Conservation (phyloP, 2,329 filamentous ascomycete species). For the Fusarium veterinarium region DNA sequence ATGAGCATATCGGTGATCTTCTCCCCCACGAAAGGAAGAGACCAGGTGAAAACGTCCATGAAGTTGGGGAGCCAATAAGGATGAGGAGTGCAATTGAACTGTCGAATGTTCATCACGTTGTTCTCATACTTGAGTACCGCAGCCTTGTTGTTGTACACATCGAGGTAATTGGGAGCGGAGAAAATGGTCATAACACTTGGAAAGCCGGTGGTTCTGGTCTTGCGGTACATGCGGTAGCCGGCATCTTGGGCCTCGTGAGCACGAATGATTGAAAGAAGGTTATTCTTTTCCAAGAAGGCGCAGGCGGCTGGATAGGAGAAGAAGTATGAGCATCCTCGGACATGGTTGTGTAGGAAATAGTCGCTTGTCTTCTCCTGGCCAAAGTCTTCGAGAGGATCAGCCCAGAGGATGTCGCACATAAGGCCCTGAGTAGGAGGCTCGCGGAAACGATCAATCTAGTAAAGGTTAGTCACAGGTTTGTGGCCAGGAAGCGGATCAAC, state of each 20-base stretch:
- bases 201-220: slow-evolving; percentile 97
- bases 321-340: slow-evolving; percentile 98
- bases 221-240: slow-evolving; percentile 98
- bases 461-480: slow-evolving; percentile 24
- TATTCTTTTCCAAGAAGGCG: slow-evolving; percentile 98
- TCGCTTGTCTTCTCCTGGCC: slow-evolving; percentile 98
- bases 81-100: slow-evolving; percentile 99
- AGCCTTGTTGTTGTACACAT: slow-evolving; percentile 99
- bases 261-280: slow-evolving; percentile 94
- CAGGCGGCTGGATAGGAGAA: slow-evolving; percentile 98
- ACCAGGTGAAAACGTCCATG: slow-evolving; percentile 99
- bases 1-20: slow-evolving; percentile 99
- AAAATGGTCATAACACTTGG: slow-evolving; percentile 99
- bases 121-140: slow-evolving; percentile 99
- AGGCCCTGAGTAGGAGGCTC: slow-evolving; percentile 97
- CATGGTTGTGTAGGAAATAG: slow-evolving; percentile 98
- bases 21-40: slow-evolving; percentile 96
- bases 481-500: slow-evolving; percentile 46
- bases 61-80: slow-evolving; percentile 99
- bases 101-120: slow-evolving; percentile 99
- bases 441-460: slow-evolving; percentile 93
- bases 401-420: slow-evolving; percentile 99
- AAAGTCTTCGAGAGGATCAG: slow-evolving; percentile 97
- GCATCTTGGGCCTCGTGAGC: slow-evolving; percentile 99
- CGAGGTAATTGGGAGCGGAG: slow-evolving; percentile 97